Base-by-base conservation (phyloP, 208 protist genomes). In the Phytomonas sp. region DNA sequence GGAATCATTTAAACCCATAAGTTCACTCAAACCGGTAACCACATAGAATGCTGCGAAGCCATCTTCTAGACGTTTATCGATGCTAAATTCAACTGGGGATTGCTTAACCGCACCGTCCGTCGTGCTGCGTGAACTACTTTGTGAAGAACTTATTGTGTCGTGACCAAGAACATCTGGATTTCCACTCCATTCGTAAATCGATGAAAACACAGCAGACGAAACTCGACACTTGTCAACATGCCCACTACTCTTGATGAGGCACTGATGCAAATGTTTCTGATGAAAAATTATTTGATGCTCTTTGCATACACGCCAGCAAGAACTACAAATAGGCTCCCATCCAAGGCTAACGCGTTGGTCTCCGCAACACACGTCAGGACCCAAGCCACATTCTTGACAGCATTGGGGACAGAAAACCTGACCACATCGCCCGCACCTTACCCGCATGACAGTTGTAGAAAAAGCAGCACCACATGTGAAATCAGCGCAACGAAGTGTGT, bases 381-480 rank as follows among this genome's bases (percentile, higher is more conserved):
- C 76, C 31, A 82, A 67, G 26, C 84, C 88, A 10, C 66, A 60
- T 45, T 86, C 78, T 6, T 52, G 71, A 45, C 77, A 85, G 76
- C 89, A 94, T 34, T 67, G 34, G 8, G 82, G 78, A 63, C 89
- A 93, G 63, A 78, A 94, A 69, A 88, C 75, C 68, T 87, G 70
- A n/a, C 89, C 89, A 68, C 89, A 93, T 11, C 84, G 82, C 4
- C 87, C 75, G 72, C 86, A 94, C 72, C 78, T 82, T 3, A 87
- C 77, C 8, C 76, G 80, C 34, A 71, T 73, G 23, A 83, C 67
- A 37, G 81, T 70, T 56, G 73, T 45, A 12, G 67, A 77, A 67
- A 93, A 91, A 34, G 65, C 8, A n/a, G 70, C 59, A 29, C 40
- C 23, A 64, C 89, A 94, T 45, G 61, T 75, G 6, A 70, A 37